Evolutionary conservation across 441 rosid genomes (phyloP).

Genomic region (Macaranga tanarius): DNA sequence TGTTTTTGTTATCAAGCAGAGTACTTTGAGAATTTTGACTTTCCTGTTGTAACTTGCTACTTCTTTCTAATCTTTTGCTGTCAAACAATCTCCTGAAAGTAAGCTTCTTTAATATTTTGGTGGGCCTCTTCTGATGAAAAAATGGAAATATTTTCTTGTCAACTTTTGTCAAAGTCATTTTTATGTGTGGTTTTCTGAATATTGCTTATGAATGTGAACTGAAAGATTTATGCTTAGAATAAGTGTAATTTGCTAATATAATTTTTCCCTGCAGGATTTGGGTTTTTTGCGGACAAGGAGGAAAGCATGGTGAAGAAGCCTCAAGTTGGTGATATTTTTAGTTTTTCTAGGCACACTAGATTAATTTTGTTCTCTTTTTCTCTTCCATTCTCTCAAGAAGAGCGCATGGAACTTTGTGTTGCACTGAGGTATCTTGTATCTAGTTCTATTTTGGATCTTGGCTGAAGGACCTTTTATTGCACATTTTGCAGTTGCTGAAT

Average conservation of each 20-base stretch:
- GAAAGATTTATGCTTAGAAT: neutral
- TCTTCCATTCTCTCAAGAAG: neutral
- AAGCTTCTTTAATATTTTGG: too few relatives aligned
- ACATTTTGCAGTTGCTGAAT: constrained; percentile 40
- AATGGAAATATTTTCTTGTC: too few relatives aligned
- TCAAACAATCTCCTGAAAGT: neutral
- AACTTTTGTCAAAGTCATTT: too few relatives aligned
- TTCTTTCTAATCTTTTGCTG: neutral
- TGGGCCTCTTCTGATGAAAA: too few relatives aligned
- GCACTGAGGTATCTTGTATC: neutral
- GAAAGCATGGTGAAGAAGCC: constrained; percentile 73
- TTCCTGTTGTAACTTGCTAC: neutral
- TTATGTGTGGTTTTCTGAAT: too few relatives aligned
- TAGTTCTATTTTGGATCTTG: constrained; percentile 6
- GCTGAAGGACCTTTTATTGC: constrained; percentile 5
- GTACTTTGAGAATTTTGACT: neutral
- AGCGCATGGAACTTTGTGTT: neutral
- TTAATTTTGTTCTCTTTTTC: neutral
- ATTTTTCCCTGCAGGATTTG: constrained; percentile 49
- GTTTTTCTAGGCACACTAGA: constrained; percentile 7
- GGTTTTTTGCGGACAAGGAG: constrained; percentile 61
- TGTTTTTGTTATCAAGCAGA: neutral
- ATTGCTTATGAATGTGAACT: neutral
- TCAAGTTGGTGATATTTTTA: constrained; percentile 45
- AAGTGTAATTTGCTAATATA: neutral